Base-by-base conservation (phyloP, 345 rosid genomes). In the Limnanthes douglasii region DNA sequence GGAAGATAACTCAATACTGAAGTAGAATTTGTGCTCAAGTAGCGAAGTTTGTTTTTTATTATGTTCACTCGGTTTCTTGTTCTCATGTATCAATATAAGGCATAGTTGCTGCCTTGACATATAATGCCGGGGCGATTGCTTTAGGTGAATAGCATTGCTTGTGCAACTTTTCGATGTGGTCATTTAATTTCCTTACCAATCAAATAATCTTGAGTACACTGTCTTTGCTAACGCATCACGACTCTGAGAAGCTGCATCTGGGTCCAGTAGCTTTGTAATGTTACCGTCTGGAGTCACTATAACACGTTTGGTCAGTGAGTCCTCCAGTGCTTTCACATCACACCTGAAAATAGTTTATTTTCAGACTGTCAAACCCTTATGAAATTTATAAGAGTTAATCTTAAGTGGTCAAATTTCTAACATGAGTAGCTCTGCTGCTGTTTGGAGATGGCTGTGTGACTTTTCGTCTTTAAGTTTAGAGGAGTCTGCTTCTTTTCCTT, bases 191-290 rank as follows among this genome's bases (percentile, higher is more conserved):
- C 57, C 51, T 39, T 48, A 78, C 90, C 90, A 73, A 49, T 78
- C 90, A 53, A 73, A 78, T 30, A 78, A 47, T 39, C 83, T 71
- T 32, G 83, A 78, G 56, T 73, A 78, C 3, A 65, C 64, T 20
- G 78, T 73, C 52, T 78, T 78, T 18, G 90, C 83, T 40, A 73
- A 63, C 41, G 90, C 90, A 60, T 78, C 90, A 37, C 90, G 61
- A 24, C 66, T 73, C 26, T 62, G 26, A 17, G 58, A 58, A 14
- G 77, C 75, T 6, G 62, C 55, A 57, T 57, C 74, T 5, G 90
- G 83, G 46, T 78, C 90, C 41, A 78, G 70, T 24, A 53, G 68
- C 56, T 73, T 78, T 48, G 75, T 78, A 29, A 78, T 78, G 45
- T 61, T 65, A 26, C 73, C 90, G 49, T 78, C 90, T 4, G 73